A percentile compares a stretch with the other conserved stretches of the same genome.
These are phyloP conservation scores for Tolypocladium album DNA, from an alignment of 2,329 filamentous ascomycete genomes.

Conservation along the genomic window DNA sequence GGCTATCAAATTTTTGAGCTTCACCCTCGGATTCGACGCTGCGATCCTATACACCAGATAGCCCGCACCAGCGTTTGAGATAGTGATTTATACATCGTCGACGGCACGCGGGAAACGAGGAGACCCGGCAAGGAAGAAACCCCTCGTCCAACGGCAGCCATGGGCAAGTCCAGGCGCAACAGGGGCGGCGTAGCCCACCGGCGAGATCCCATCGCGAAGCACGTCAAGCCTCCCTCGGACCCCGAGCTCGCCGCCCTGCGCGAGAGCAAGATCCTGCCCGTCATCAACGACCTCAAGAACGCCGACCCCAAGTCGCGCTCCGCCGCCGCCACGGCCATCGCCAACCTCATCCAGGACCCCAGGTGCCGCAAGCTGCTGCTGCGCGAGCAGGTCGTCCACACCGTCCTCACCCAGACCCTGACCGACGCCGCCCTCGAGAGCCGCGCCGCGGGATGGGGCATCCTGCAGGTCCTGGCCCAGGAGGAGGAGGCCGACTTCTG, in stretches of 20 bases:
- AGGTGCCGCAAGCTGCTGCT: constrained; percentile 55
- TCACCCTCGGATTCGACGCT: not conserved
- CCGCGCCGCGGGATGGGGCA: constrained; percentile 56
- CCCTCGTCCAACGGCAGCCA: constrained; percentile 13
- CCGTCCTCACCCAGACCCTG: constrained; percentile 52
- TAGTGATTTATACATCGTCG: too few relatives aligned
- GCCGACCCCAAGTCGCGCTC: constrained; percentile 48
- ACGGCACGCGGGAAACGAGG: not conserved
- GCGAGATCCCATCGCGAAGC: constrained; percentile 44
- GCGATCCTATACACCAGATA: not conserved
- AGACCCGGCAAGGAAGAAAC: not conserved
- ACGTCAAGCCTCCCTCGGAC: constrained; percentile 50
- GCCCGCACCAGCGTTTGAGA: not conserved
- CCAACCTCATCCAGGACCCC: constrained; percentile 50
- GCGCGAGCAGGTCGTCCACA: constrained; percentile 54
- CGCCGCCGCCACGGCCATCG: constrained; percentile 46
- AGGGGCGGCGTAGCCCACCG: constrained; percentile 36
- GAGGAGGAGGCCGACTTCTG: constrained; percentile 59
- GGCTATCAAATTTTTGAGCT: not conserved
- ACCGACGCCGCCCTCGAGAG: constrained; percentile 53
- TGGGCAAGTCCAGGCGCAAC: constrained; percentile 51
- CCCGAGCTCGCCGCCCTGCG: constrained; percentile 53
- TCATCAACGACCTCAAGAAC: constrained; percentile 49
- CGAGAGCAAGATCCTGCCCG: constrained; percentile 52
- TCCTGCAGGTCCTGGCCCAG: constrained; percentile 48